A percentile compares a stretch with the other conserved stretches of the same genome.
Conservation (phyloP, 768 basidiomycete species). For the Cubamyces sp. region DNA sequence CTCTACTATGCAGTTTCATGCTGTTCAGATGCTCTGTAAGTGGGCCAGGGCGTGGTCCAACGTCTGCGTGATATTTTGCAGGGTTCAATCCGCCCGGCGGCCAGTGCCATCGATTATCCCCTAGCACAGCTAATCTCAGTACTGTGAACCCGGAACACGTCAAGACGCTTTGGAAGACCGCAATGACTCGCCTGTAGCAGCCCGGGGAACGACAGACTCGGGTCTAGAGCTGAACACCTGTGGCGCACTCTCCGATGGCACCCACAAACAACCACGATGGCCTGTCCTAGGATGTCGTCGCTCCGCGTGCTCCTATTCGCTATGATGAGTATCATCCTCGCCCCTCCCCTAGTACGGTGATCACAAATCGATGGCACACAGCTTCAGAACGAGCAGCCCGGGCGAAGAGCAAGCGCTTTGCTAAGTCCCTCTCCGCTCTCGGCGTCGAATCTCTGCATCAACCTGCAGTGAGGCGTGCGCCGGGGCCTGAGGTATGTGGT, state of each 20-base stretch:
- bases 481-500: constrained; percentile 13
- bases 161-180: background rate
- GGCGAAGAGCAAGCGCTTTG: background rate
- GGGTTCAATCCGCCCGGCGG: background rate
- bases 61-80: background rate
- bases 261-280: constrained; percentile 8
- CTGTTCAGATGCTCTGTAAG: background rate
- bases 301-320: constrained; percentile 12
- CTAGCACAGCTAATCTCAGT: background rate
- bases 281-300: constrained; percentile 13
- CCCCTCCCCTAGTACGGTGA: constrained; percentile 2
- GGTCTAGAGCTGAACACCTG: background rate
- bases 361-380: constrained; percentile 16
- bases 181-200: constrained; percentile 1
- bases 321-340: background rate
- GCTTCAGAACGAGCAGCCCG: background rate
- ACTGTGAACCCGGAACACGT: background rate
- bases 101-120: background rate
- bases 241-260: background rate
- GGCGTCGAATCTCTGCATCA: constrained; percentile 1
- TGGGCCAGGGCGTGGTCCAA: background rate
- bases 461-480: constrained; percentile 11
- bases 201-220: background rate
- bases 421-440: constrained; percentile 2
- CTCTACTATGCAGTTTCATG: background rate